Evolutionary conservation across 2,329 filamentous ascomycete genomes (phyloP), one percentile per base, ranked within the genome.

Genomic region (Sordariomycetes sp.): DNA sequence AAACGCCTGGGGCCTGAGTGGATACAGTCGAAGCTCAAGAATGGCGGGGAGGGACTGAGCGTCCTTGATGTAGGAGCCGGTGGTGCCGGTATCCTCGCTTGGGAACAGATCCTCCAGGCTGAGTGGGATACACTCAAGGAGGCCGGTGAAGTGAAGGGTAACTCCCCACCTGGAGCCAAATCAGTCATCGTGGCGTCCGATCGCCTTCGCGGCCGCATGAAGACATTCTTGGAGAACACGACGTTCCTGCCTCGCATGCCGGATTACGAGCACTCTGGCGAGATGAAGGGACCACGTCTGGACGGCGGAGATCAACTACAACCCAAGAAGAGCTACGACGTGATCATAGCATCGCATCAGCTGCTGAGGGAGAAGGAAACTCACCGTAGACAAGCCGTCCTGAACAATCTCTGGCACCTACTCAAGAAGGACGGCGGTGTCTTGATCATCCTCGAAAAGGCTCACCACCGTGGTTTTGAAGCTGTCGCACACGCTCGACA

Each of bases 171-270:
- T 4, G 84, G 86, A 2, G 86, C 82, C 53, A 82, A 83, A 35
- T 88, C 86, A 0, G 87, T 94, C 2, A 62, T 96, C 4, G 77
- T 84, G 3, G 86, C 79, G 1, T 83, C 86, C 0, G 75, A 86
- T 41, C 63, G 76, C 3, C 65, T 98, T 19, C 77, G 87, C 14
- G 68, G 83, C 36, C 81, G 87, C 21, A 68, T 86, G 17, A 86
- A 86, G 43, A 68, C 66, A 14, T 73, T 96, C 42, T 64, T 98
- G 10, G 72, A 93, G 24, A 82, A 95, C 53, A 96, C 92, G 0
- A 93, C 84, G 0, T 95, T 98, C 51, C 68, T 98, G 7, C 88
- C 90, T 7, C 79, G 88, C 4, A 63, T 96, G n/a, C 92, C 92
- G 0, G 86, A 96, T 49, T 87, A 90, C 42, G 58, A 86, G 18